A percentile compares a stretch with the other conserved stretches of the same genome.
phyloP scores from a whole-genome alignment of 495 filamentous ascomycete genomes.

The Hapsidospora chrysogenum region DNA sequence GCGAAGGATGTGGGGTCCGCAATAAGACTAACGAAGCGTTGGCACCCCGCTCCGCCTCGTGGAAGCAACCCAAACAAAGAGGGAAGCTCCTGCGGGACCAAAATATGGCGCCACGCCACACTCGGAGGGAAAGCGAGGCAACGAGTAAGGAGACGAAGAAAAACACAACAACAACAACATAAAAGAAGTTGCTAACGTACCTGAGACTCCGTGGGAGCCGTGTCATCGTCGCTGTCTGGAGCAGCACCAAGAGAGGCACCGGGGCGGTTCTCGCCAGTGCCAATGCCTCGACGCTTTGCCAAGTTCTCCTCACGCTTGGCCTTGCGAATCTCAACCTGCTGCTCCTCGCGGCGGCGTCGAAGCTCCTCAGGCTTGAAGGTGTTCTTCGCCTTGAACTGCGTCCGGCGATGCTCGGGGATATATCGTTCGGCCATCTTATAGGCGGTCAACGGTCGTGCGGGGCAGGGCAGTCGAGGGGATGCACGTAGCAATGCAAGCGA shows the following conservation, averaged over 20 bases:
- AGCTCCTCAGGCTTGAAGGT: conserved; percentile 98
- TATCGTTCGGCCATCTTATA: conserved; percentile 89
- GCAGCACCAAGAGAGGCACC: conserved; percentile 75
- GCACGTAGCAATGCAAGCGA: no score
- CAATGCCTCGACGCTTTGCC: conserved; percentile 92
- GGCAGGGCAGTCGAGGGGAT: no score
- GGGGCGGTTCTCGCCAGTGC: conserved; percentile 58
- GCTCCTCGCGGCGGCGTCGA: conserved; percentile 93
- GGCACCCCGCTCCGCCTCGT: background rate
- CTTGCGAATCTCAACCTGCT: conserved; percentile 97
- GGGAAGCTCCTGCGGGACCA: no score
- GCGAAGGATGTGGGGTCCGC: background rate
- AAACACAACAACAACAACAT: conserved; percentile 3
- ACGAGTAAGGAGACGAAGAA: conserved; percentile 4
- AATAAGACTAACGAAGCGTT: background rate
- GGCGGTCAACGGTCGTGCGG: no score
- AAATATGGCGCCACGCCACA: no score
- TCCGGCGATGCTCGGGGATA: conserved; percentile 98
- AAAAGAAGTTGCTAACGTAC: conserved; percentile 28
- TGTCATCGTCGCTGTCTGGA: conserved; percentile 94
- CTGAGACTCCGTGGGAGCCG: conserved; percentile 84
- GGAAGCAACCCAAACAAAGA: background rate
- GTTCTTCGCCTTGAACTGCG: conserved; percentile 96
- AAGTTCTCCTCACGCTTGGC: conserved; percentile 96
- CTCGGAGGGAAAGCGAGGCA: conserved; percentile 1